Evolutionary conservation across 1,284 basidiomycete genomes (phyloP), one percentile per base, ranked within the genome.

Genomic region (Coniferiporia weirii): DNA sequence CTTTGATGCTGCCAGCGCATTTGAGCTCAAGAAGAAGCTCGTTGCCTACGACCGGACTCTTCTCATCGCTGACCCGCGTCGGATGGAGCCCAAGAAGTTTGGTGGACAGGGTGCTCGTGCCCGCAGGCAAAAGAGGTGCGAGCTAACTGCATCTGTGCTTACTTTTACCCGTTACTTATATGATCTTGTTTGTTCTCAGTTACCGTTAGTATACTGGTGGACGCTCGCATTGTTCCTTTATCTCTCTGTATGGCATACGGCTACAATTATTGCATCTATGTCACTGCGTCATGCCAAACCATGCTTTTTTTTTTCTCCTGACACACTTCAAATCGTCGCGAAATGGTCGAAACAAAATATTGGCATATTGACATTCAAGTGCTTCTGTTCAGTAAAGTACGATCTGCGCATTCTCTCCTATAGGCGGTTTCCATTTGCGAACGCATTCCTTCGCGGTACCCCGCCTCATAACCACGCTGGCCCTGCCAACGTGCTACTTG

Each of bases 21-120:
- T 98, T 76, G 94, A 95, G 77, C 76, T 98, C 75, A 96, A 96
- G 85, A 97, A 97, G 84, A 92, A 92, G 75, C 79, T 97, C 66
- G 91, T 97, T 63, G 86, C 93, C 27, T 98, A 98, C 75, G 95
- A 98, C 83, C 83, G 97, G 71, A 89, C 92, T 59, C 81, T 98
- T 64, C 80, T 99, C 72, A 97, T 99, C 70, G 95, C 97, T 67
- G 97, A 99, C 80, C 97, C 97, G 69, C 89, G 95, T 78, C 90
- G 95, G 80, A 93, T 92, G 89, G 96, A 99, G 79, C 96, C 96
- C 71, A 98, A 98, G 90, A 99, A 98, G 79, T 96, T 98, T 74
- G 94, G 94, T 84, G 94, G 94, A 81, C 82, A 80, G 73, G 94
- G 94, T 89, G 94, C 94, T 66, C 92, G 93, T 84, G 91, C 93